These are phyloP conservation scores for Xylariales sp. DNA, from an alignment of 2,329 filamentous ascomycete species.

Conservation along the genomic window DNA sequence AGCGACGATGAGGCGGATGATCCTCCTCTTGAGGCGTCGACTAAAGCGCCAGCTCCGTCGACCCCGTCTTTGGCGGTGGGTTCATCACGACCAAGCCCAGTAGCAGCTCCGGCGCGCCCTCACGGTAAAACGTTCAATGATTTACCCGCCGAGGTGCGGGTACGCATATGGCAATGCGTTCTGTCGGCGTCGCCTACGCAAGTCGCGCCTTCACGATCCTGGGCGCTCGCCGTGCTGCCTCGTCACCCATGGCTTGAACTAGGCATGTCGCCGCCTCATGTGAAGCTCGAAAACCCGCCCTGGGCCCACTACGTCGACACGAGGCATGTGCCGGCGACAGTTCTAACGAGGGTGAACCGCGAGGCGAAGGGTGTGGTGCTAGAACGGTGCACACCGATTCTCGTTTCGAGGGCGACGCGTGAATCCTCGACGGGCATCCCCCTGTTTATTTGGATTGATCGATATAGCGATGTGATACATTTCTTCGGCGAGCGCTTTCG, in stretches of 20 bases:
- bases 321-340: slow-evolving; percentile 34
- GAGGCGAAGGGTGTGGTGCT: slow-evolving; percentile 40
- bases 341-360: slow-evolving; percentile 36
- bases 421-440: slow-evolving; percentile 23
- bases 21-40: neutral
- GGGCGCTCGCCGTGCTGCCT: slow-evolving; percentile 31
- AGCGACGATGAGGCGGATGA: slow-evolving; percentile 11
- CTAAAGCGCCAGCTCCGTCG: neutral
- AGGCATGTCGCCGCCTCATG: slow-evolving; percentile 30
- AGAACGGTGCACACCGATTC: slow-evolving; percentile 39
- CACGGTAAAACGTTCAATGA: slow-evolving; percentile 27
- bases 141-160: slow-evolving; percentile 36
- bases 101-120: neutral
- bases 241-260: slow-evolving; percentile 36
- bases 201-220: slow-evolving; percentile 32
- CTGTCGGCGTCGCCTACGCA: slow-evolving; percentile 29
- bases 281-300: slow-evolving; percentile 36
- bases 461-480: slow-evolving; percentile 31
- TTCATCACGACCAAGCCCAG: neutral
- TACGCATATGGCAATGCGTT: slow-evolving; percentile 41
- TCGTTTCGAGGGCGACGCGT: slow-evolving; percentile 20
- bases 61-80: neutral
- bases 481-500: slow-evolving; percentile 32
- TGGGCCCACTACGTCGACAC: slow-evolving; percentile 37
- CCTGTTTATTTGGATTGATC: slow-evolving; percentile 38